These are phyloP conservation scores for Metschnikowia shivogae DNA, from an alignment of 805 yeast genomes.

Conservation along the genomic window DNA sequence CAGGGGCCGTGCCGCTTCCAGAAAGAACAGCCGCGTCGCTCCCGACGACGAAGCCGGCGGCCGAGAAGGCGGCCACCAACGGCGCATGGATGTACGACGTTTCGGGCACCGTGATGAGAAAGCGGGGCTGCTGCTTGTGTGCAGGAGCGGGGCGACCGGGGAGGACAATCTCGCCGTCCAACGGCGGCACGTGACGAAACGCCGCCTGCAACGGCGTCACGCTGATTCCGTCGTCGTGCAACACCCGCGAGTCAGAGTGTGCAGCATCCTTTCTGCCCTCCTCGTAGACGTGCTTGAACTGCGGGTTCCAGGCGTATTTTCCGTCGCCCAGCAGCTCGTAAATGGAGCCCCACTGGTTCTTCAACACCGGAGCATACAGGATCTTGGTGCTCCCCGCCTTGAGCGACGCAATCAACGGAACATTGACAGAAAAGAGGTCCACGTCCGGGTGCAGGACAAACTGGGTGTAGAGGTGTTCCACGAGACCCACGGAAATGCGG, in stretches of 20 bases:
- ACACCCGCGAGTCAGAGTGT: constrained; percentile 67
- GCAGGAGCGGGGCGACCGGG: too few relatives aligned
- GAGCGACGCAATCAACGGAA: constrained; percentile 64
- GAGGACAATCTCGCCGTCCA: constrained; percentile 63
- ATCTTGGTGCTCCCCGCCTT: constrained; percentile 56
- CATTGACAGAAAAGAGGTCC: constrained; percentile 78
- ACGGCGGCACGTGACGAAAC: constrained; percentile 51
- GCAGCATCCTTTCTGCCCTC: constrained; percentile 37
- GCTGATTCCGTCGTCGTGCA: constrained; percentile 59
- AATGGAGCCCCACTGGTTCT: constrained; percentile 74
- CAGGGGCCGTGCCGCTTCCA: constrained; percentile 23
- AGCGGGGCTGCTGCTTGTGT: constrained; percentile 5
- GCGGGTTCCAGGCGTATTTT: constrained; percentile 76
- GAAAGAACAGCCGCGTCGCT: constrained; percentile 20
- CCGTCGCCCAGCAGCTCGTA: constrained; percentile 37
- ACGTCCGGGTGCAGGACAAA: constrained; percentile 50
- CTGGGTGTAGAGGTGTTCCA: constrained; percentile 51
- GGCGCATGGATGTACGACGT: constrained; percentile 43
- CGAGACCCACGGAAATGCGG: constrained; percentile 57
- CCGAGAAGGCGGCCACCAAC: constrained; percentile 32
- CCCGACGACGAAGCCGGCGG: constrained; percentile 24
- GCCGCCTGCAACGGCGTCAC: constrained; percentile 60
- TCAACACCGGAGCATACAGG: constrained; percentile 71
- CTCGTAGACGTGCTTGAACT: constrained; percentile 63
- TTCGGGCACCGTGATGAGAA: constrained; percentile 37